Base-by-base conservation (phyloP, 2,329 filamentous ascomycete species). In the Thelonectria rubi region DNA sequence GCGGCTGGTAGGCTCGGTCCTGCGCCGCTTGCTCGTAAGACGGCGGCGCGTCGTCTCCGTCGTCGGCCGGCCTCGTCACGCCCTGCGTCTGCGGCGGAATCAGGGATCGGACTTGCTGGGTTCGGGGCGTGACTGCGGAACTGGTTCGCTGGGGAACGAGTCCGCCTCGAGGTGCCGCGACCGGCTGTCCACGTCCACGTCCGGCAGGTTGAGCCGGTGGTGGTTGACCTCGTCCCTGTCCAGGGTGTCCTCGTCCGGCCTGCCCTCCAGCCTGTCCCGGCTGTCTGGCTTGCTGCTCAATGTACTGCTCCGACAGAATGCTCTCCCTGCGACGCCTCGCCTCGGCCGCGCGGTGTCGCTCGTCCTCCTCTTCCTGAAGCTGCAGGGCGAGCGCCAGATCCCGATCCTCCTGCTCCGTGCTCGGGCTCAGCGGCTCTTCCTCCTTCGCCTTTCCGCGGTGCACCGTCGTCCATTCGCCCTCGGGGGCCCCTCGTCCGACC, bases 331-430 rank as follows among this genome's bases (percentile, higher is more conserved):
- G 81, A 8, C 89, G 83, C 1, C 88, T 85, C 10, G 85, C 86
- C 59, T 88, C 83, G 50, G 88, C 84, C 51, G 87, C 84, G n/a
- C 86, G 85, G 65, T 93, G 87, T 14, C 88, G 85, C 70, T 93
- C 89, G 65, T 97, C 93, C 75, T 98, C 94, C 74, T 97, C 93
- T 72, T 98, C 95, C 74, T 98, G 94, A 1, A 97, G 84, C 73
- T 98, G 95, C 7, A 99, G 82, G 0, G 94, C 94, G 3, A 98
- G 83, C 0, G 95, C 95, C 30, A 97, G 79, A 63, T 95, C 92
- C 62, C 94, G 88, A 70, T 97, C 94, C 77, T 97, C 88, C 80
- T 96, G 85, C 78, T 90, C 83, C 65, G 82, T 78, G 64, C 79
- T 76, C 17, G 81, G 78, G 10, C 79, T 81, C 47, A 76, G 63